These are phyloP conservation scores for Myxozyma neglecta DNA, from an alignment of 805 yeast species.

Conservation along the genomic window DNA sequence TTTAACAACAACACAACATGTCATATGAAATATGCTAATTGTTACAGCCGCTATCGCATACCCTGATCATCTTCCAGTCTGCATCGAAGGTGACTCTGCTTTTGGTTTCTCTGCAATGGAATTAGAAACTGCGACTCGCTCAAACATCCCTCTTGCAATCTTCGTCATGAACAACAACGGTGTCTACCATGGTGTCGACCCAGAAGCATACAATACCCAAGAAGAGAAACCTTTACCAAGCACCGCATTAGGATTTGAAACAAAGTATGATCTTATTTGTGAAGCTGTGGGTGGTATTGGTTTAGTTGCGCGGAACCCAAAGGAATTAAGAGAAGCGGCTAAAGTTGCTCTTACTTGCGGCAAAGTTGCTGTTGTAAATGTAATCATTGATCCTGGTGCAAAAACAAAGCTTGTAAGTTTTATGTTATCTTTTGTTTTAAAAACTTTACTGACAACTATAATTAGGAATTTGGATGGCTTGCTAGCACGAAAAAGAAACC, in stretches of 20 bases:
- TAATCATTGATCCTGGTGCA: slow-evolving; percentile 60
- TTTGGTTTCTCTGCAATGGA: slow-evolving; percentile 75
- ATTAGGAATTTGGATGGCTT: slow-evolving; percentile 62
- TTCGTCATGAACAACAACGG: slow-evolving; percentile 75
- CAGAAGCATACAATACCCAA: slow-evolving; percentile 35
- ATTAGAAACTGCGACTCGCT: slow-evolving; percentile 65
- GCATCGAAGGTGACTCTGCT: slow-evolving; percentile 75
- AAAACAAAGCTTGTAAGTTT: slow-evolving; percentile 48
- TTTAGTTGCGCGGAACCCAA: slow-evolving; percentile 45
- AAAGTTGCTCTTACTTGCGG: slow-evolving; percentile 43
- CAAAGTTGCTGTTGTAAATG: slow-evolving; percentile 53
- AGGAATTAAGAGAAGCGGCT: slow-evolving; percentile 43
- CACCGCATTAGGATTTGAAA: slow-evolving; percentile 58
- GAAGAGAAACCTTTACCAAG: slow-evolving; percentile 47
- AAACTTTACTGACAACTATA: not conserved
- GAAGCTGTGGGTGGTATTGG: slow-evolving; percentile 59
- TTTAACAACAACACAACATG: not conserved
- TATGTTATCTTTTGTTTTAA: not conserved
- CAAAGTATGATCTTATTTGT: slow-evolving; percentile 59
- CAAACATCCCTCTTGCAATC: slow-evolving; percentile 53
- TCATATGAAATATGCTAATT: not conserved
- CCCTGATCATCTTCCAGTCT: slow-evolving; percentile 47
- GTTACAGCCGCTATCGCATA: slow-evolving; percentile 24
- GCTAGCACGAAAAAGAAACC: slow-evolving; percentile 45
- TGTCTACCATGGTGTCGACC: slow-evolving; percentile 62